Conservation (phyloP, 257 asterid genomes). For the Haberlea rhodopensis region DNA sequence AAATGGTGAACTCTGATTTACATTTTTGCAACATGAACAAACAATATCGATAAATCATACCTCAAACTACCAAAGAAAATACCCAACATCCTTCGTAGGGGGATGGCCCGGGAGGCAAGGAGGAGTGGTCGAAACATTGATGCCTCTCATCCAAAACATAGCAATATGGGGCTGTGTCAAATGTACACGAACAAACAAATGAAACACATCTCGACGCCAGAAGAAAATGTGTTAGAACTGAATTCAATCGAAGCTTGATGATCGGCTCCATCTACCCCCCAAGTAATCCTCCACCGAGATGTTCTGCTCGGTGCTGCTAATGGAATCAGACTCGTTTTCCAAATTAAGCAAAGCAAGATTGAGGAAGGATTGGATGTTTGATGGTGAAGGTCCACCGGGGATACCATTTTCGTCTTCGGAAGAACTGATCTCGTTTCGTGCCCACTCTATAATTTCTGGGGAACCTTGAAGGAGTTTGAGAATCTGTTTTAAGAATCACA, state of each 20-base stretch:
- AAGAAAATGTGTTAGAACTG: not conserved
- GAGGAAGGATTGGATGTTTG: slow-evolving; percentile 65
- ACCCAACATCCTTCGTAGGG: not conserved
- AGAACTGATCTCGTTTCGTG: slow-evolving; percentile 44
- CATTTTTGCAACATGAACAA: not conserved
- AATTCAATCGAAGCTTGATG: slow-evolving; percentile 65
- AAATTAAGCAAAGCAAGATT: slow-evolving; percentile 69
- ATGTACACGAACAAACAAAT: slow-evolving; percentile 19
- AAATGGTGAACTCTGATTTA: not conserved
- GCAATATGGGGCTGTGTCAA: slow-evolving; percentile 25
- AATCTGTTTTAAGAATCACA: slow-evolving; percentile 46
- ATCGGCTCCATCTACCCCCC: slow-evolving; percentile 73
- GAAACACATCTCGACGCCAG: slow-evolving; percentile 18
- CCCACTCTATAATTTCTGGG: slow-evolving; percentile 49
- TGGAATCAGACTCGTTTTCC: slow-evolving; percentile 72
- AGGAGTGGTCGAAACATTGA: slow-evolving; percentile 48
- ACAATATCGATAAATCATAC: not conserved
- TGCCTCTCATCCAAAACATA: slow-evolving; percentile 60
- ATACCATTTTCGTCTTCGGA: slow-evolving; percentile 41
- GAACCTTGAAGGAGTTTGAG: slow-evolving; percentile 76
- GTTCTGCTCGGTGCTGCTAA: slow-evolving; percentile 59
- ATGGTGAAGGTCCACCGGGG: slow-evolving; percentile 44
- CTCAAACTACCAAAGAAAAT: not conserved
- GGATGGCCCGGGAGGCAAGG: slow-evolving; percentile 30
- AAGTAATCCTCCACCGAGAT: slow-evolving; percentile 81